Evolutionary conservation across 495 filamentous ascomycete species (phyloP).

Genomic region (Hapsidospora chrysogenum): DNA sequence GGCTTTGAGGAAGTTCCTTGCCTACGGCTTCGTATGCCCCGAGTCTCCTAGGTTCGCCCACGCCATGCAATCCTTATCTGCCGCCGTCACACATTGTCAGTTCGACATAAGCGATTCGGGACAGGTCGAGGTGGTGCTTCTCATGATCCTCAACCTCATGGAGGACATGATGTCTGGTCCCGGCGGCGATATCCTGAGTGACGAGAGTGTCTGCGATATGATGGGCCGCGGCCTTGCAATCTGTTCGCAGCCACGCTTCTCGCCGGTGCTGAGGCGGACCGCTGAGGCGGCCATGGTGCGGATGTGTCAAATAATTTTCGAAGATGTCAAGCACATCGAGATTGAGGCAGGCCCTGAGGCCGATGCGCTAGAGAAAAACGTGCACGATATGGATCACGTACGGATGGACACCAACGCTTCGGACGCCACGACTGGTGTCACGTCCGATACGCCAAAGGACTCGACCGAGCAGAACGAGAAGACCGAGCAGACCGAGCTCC

Average conservation of each 20-base stretch:
- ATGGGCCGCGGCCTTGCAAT: conserved; percentile 97
- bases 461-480: conserved; percentile 19
- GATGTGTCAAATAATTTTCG: conserved; percentile 97
- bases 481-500: neutral
- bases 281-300: conserved; percentile 95
- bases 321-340: conserved; percentile 74
- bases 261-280: conserved; percentile 75
- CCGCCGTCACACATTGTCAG: conserved; percentile 91
- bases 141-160: conserved; percentile 93
- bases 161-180: conserved; percentile 91
- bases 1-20: conserved; percentile 94
- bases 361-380: conserved; percentile 39
- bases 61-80: conserved; percentile 88
- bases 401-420: conserved; percentile 86
- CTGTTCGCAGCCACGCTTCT: conserved; percentile 85
- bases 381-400: conserved; percentile 50
- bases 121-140: conserved; percentile 84
- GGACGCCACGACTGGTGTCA: conserved; percentile 40
- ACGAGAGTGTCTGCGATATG: conserved; percentile 98
- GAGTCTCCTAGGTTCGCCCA: conserved; percentile 70
- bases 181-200: conserved; percentile 76
- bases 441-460: conserved; percentile 10
- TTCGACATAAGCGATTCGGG: conserved; percentile 93
- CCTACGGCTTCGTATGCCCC: conserved; percentile 76
- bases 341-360: conserved; percentile 45